phyloP scores from a whole-genome alignment of 768 basidiomycete genomes.

The Tulasnella sp. region DNA sequence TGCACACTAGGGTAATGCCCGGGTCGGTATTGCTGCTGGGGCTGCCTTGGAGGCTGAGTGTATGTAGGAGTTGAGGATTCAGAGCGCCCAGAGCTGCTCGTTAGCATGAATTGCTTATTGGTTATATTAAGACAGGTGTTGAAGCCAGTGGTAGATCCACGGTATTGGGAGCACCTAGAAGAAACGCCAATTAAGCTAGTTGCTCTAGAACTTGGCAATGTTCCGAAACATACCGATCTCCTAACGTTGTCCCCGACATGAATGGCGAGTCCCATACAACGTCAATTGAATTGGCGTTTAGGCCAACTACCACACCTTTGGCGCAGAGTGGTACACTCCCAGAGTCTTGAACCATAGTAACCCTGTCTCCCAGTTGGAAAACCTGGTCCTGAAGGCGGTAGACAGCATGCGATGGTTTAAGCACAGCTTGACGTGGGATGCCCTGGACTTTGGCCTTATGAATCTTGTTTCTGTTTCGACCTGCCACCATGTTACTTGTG shows the following conservation, averaged over 20 bases:
- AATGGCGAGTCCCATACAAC: constrained; percentile 94
- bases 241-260: constrained; percentile 80
- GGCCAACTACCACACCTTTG: constrained; percentile 87
- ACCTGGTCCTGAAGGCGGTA: constrained; percentile 82
- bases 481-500: constrained; percentile 52
- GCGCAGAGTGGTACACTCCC: constrained; percentile 81
- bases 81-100: constrained; percentile 34
- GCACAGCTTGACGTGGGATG: constrained; percentile 82
- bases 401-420: constrained; percentile 82
- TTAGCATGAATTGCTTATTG: constrained; percentile 69
- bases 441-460: constrained; percentile 90
- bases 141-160: constrained; percentile 79
- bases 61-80: not conserved
- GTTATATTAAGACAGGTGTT: constrained; percentile 82
- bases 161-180: constrained; percentile 75
- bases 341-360: constrained; percentile 91
- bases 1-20: no score
- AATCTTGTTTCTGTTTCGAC: constrained; percentile 48
- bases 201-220: constrained; percentile 6
- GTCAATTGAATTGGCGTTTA: constrained; percentile 80
- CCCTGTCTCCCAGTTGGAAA: constrained; percentile 83
- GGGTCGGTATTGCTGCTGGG: constrained; percentile 6
- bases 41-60: not conserved
- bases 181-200: constrained; percentile 5
- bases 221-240: constrained; percentile 46